These are phyloP conservation scores for Amniculicola lignicola DNA, from an alignment of 495 filamentous ascomycete species.

Conservation along the genomic window DNA sequence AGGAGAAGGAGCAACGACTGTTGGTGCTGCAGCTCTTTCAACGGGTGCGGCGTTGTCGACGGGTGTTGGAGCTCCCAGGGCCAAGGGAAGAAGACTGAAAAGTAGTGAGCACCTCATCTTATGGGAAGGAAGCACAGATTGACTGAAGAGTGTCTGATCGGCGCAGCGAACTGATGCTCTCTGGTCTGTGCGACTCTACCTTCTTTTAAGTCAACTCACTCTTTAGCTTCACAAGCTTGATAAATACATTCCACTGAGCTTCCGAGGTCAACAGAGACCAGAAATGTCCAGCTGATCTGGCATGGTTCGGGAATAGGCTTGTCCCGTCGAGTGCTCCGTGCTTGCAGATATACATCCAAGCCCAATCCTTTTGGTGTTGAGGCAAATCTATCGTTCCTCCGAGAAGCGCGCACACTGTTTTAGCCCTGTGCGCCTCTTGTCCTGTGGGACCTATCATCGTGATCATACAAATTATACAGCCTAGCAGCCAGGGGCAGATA, in stretches of 20 bases:
- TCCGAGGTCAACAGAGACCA: not conserved
- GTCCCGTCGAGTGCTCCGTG: not conserved
- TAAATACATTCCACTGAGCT: not conserved
- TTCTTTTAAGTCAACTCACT: not conserved
- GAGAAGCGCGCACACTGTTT: too few relatives aligned
- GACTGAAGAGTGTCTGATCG: not conserved
- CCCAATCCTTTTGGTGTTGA: too few relatives aligned
- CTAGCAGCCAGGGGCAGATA: slow-evolving; percentile 14
- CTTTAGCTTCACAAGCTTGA: slow-evolving; percentile 1
- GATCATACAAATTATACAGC: too few relatives aligned
- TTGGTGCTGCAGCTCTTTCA: slow-evolving; percentile 26
- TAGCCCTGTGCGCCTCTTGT: too few relatives aligned
- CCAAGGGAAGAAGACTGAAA: slow-evolving; percentile 21
- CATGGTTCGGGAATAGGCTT: not conserved
- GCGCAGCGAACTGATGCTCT: not conserved
- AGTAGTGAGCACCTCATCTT: slow-evolving; percentile 27
- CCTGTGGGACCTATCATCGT: too few relatives aligned
- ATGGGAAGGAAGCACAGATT: not conserved
- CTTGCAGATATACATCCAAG: slow-evolving; percentile 3
- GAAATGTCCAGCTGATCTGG: not conserved
- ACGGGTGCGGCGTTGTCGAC: slow-evolving; percentile 12
- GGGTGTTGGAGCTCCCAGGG: slow-evolving; percentile 18
- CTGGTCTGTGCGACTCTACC: not conserved
- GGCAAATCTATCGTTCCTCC: not conserved
- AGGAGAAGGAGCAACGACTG: slow-evolving; percentile 27